Conservation (phyloP, 495 filamentous ascomycete genomes). For the Hyaloscypha hepaticicola region DNA sequence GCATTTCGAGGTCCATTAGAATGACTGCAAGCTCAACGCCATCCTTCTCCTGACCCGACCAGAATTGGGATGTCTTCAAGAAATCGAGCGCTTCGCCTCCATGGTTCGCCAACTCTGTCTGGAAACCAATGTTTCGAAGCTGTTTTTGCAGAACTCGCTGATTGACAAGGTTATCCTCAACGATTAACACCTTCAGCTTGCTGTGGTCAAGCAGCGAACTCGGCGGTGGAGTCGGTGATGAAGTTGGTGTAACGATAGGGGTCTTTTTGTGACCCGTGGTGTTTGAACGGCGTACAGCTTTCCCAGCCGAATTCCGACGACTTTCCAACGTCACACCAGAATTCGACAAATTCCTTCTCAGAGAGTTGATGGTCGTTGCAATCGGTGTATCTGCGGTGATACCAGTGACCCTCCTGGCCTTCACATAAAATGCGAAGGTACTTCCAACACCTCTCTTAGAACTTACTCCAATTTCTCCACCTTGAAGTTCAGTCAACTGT, state of each 20-base stretch:
- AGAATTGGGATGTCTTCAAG: constrained; percentile 47
- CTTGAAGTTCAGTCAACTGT: constrained; percentile 75
- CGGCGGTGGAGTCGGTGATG: constrained; percentile 15
- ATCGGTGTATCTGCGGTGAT: constrained; percentile 25
- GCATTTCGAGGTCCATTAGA: constrained; percentile 86
- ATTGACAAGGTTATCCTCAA: constrained; percentile 86
- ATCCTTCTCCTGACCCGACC: constrained; percentile 34
- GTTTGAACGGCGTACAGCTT: constrained; percentile 17
- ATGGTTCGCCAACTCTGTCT: constrained; percentile 72
- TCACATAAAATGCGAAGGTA: constrained; percentile 80
- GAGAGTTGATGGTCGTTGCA: constrained; percentile 12
- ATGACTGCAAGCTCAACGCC: constrained; percentile 53
- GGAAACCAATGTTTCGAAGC: constrained; percentile 65
- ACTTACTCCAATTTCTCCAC: constrained; percentile 80
- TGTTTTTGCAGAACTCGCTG: constrained; percentile 71
- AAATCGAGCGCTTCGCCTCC: constrained; percentile 70
- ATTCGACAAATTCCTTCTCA: constrained; percentile 21
- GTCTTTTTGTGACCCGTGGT: constrained; percentile 12
- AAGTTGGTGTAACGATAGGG: neutral
- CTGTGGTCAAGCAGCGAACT: constrained; percentile 30
- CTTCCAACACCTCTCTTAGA: constrained; percentile 69
- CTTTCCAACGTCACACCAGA: constrained; percentile 23
- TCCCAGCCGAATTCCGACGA: constrained; percentile 18
- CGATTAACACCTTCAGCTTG: constrained; percentile 56
- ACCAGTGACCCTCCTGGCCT: constrained; percentile 38